Conservation (phyloP, 1,284 basidiomycete species). For the Amylostereum areolatum region DNA sequence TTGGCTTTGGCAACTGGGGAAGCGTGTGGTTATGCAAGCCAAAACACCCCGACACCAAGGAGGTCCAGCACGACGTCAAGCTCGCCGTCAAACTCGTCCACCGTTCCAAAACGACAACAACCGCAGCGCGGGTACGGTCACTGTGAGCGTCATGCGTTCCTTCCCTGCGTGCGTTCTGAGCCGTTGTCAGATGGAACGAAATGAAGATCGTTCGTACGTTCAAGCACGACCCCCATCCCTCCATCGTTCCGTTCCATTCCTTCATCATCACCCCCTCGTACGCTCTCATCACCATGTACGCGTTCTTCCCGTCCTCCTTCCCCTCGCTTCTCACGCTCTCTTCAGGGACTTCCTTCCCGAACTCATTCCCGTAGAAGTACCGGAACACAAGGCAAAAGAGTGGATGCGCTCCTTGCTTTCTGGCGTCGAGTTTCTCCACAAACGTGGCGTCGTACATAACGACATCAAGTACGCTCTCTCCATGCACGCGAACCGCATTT, state of each 20-base stretch:
- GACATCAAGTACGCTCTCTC: conserved; percentile 76
- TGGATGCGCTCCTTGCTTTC: conserved; percentile 87
- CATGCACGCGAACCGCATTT: not conserved
- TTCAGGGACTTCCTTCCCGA: conserved; percentile 70
- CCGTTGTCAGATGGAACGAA: conserved; percentile 73
- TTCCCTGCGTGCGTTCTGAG: conserved; percentile 11
- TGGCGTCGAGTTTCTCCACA: conserved; percentile 84
- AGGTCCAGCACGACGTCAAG: conserved; percentile 28
- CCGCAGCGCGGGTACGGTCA: conserved; percentile 81
- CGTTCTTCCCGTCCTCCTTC: conserved; percentile 13
- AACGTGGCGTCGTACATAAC: conserved; percentile 85
- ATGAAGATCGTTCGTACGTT: conserved; percentile 88
- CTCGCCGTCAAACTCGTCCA: conserved; percentile 91
- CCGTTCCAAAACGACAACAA: conserved; percentile 70
- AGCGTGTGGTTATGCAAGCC: conserved; percentile 74
- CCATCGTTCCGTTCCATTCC: conserved; percentile 85
- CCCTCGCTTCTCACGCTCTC: conserved; percentile 10
- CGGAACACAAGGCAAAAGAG: conserved; percentile 66
- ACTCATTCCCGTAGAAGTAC: conserved; percentile 78
- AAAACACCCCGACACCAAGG: conserved; percentile 35
- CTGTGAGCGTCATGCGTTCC: conserved; percentile 44
- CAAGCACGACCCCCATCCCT: conserved; percentile 79
- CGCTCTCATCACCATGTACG: conserved; percentile 83
- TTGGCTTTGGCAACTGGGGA: conserved; percentile 86
- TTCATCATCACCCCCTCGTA: conserved; percentile 90